These are phyloP conservation scores for Alternaria sp. DNA, from an alignment of 2,329 filamentous ascomycete species.

Conservation along the genomic window DNA sequence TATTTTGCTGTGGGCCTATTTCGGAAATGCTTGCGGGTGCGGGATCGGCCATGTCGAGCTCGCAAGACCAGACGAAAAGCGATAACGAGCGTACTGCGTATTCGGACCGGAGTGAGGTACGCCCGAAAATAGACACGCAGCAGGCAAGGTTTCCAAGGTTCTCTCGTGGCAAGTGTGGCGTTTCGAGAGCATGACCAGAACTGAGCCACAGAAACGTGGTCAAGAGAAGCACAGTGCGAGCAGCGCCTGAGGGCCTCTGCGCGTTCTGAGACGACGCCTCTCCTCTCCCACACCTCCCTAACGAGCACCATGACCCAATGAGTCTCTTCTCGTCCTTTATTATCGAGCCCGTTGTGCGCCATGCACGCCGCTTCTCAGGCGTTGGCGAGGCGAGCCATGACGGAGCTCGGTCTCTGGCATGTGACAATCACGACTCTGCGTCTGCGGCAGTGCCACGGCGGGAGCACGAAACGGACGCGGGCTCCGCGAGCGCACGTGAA, in stretches of 20 bases:
- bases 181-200: slow-evolving; percentile 12
- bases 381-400: slow-evolving; percentile 22
- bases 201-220: slow-evolving; percentile 14
- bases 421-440: slow-evolving; percentile 32
- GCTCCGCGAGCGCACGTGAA: slow-evolving; percentile 10
- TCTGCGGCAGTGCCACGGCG: slow-evolving; percentile 9
- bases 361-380: slow-evolving; percentile 48
- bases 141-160: neutral
- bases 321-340: slow-evolving; percentile 50
- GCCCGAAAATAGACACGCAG: neutral
- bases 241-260: slow-evolving; percentile 4
- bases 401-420: slow-evolving; percentile 28
- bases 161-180: slow-evolving; percentile 13
- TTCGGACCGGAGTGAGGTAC: slow-evolving; percentile 5
- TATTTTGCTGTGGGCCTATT: slow-evolving; percentile 3
- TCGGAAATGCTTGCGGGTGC: slow-evolving; percentile 11
- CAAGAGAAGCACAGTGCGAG: slow-evolving; percentile 17
- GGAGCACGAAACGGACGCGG: slow-evolving; percentile 11
- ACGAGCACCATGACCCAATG: slow-evolving; percentile 38
- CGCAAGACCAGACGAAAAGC: slow-evolving; percentile 8
- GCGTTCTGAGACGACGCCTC: neutral
- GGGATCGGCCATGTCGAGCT: neutral
- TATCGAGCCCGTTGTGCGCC: slow-evolving; percentile 50
- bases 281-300: neutral
- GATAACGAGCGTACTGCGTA: neutral